These are phyloP conservation scores for Wallacemonas rigidus DNA, from an alignment of 208 protist genomes.

Conservation along the genomic window DNA sequence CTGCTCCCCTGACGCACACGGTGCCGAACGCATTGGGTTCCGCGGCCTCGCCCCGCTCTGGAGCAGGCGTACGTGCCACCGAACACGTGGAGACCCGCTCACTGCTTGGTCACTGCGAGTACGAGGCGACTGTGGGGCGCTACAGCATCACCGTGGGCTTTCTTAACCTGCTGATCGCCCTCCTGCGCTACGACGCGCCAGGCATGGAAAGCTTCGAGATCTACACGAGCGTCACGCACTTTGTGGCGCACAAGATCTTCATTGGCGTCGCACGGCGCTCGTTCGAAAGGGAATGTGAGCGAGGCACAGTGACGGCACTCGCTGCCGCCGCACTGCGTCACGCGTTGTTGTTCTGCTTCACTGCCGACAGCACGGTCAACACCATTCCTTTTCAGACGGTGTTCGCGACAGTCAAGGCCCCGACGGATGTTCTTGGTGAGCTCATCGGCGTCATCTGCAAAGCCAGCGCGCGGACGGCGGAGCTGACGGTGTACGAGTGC, in stretches of 20 bases:
- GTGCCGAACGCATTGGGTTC: too few species aligned
- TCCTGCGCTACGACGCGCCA: conserved; percentile 64
- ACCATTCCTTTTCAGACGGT: conserved; percentile 60
- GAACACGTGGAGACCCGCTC: conserved; percentile 48
- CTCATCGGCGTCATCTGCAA: conserved; percentile 50
- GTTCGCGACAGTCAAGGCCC: conserved; percentile 74
- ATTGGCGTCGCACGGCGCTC: conserved; percentile 59
- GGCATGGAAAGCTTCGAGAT: conserved; percentile 38
- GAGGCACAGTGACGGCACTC: conserved; percentile 75
- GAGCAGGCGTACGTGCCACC: not conserved
- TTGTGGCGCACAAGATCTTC: conserved; percentile 81
- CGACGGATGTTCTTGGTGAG: conserved; percentile 79
- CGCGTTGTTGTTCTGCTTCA: conserved; percentile 58
- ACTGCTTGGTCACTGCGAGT: conserved; percentile 78
- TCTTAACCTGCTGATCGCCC: conserved; percentile 70
- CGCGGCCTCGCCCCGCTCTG: too few species aligned
- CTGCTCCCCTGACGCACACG: not conserved
- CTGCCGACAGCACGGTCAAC: conserved; percentile 20
- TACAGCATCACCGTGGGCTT: conserved; percentile 85
- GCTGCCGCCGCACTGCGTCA: conserved; percentile 66
- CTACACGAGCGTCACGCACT: conserved; percentile 68
- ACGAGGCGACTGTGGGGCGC: conserved; percentile 58
- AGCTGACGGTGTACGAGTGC: conserved; percentile 62
- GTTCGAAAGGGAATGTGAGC: conserved; percentile 51
- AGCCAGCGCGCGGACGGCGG: conserved; percentile 42